Evolutionary conservation across 495 filamentous ascomycete species (phyloP).

Genomic region (Lichenothelia convexa): DNA sequence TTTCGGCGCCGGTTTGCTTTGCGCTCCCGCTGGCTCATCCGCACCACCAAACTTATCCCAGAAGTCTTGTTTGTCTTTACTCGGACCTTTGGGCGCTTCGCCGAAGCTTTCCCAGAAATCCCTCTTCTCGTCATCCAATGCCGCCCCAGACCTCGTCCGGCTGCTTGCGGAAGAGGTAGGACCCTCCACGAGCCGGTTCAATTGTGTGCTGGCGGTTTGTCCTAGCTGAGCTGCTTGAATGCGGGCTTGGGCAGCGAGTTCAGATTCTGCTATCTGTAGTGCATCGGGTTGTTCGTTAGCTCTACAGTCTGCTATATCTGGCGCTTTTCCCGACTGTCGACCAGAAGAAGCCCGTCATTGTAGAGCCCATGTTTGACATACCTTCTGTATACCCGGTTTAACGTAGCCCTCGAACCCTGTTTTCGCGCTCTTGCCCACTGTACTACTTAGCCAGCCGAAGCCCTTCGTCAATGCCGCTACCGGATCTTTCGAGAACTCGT

Average conservation of each 20-base stretch:
- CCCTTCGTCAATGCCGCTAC: constrained; percentile 76
- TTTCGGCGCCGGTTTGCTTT: constrained; percentile 9
- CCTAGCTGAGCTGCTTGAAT: constrained; percentile 47
- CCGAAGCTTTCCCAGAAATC: constrained; percentile 44
- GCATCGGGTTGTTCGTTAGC: too few relatives aligned
- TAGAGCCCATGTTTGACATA: too few relatives aligned
- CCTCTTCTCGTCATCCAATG: constrained; percentile 46
- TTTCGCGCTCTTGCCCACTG: constrained; percentile 75
- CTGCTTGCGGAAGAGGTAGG: not conserved
- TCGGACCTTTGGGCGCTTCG: constrained; percentile 13
- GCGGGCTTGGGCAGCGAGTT: constrained; percentile 68
- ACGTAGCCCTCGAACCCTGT: constrained; percentile 76
- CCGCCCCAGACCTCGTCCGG: constrained; percentile 2
- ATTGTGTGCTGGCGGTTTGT: constrained; percentile 35
- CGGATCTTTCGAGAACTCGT: constrained; percentile 82
- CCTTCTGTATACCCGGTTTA: constrained; percentile 74
- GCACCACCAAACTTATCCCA: constrained; percentile 55
- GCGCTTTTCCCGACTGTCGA: too few relatives aligned
- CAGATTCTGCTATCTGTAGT: constrained; percentile 60
- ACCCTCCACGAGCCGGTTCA: too few relatives aligned
- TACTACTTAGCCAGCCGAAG: constrained; percentile 80
- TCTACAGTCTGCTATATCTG: too few relatives aligned
- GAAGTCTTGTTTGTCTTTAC: constrained; percentile 22
- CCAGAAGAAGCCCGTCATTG: too few relatives aligned
- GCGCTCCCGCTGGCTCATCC: constrained; percentile 6